phyloP scores from a whole-genome alignment of 2,329 filamentous ascomycete genomes.

The Meredithiella fracta region DNA sequence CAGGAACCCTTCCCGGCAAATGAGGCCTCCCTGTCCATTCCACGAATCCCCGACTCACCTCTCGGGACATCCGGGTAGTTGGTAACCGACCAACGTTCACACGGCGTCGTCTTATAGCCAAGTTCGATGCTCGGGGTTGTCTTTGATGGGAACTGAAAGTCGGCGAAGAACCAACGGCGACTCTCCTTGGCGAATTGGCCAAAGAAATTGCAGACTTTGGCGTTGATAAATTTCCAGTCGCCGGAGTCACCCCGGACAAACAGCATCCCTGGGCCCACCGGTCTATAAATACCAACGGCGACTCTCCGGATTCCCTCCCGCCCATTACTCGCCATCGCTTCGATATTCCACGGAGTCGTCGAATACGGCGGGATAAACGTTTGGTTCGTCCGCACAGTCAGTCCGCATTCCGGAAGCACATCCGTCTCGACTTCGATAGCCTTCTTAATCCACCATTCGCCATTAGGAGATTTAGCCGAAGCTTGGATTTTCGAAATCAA shows the following conservation, averaged over 20 bases:
- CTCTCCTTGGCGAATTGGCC: constrained; percentile 21
- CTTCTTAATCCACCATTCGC: constrained; percentile 16
- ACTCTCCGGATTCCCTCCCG: constrained; percentile 18
- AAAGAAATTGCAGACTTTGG: constrained; percentile 21
- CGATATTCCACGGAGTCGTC: constrained; percentile 22
- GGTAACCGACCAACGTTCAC: constrained; percentile 21
- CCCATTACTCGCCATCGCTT: constrained; percentile 21
- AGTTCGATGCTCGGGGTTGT: constrained; percentile 26
- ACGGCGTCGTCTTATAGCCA: constrained; percentile 23
- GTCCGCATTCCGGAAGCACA: constrained; percentile 23
- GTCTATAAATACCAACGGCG: constrained; percentile 22
- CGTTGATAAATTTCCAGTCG: constrained; percentile 22
- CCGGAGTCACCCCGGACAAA: constrained; percentile 28
- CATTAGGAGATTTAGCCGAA: neutral
- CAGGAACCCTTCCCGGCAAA: constrained; percentile 21
- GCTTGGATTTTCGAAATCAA: constrained; percentile 17
- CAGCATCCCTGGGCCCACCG: constrained; percentile 21
- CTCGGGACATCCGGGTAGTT: constrained; percentile 21
- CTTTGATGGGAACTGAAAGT: constrained; percentile 18
- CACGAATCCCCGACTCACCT: constrained; percentile 22
- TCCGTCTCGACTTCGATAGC: constrained; percentile 24
- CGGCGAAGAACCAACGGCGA: constrained; percentile 19
- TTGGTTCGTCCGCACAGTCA: constrained; percentile 24
- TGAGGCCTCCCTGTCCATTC: constrained; percentile 23
- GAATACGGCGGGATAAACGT: constrained; percentile 19